Percentiles rank a stretch among this genome's conserved stretches.
Evolutionary conservation across 768 basidiomycete genomes (phyloP).

Genomic region (Suillus brevipes): DNA sequence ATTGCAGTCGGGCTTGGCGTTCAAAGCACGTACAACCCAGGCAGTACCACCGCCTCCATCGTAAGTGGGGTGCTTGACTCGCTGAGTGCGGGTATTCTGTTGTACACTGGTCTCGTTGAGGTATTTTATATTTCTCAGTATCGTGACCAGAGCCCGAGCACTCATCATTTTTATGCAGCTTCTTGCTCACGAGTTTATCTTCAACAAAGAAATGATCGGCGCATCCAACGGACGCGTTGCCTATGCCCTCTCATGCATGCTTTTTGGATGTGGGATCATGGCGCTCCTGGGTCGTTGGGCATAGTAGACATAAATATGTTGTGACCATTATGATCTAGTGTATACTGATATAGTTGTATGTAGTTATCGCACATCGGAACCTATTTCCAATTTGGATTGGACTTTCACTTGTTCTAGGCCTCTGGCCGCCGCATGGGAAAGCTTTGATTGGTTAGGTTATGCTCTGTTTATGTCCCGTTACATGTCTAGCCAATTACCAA

Average conservation of each 20-base stretch:
- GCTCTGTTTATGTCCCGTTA: background rate
- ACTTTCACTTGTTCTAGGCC: background rate
- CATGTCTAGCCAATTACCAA: background rate
- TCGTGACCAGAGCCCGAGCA: background rate
- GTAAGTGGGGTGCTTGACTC: conserved; percentile 87
- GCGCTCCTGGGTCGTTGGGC: conserved; percentile 90
- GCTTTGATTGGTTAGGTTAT: background rate
- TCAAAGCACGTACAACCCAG: conserved; percentile 78
- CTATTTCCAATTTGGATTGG: background rate
- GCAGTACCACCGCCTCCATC: conserved; percentile 70
- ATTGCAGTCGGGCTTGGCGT: conserved; percentile 84
- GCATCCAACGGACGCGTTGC: conserved; percentile 61
- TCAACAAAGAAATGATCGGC: conserved; percentile 84
- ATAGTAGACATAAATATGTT: conserved; percentile 33
- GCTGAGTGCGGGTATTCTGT: conserved; percentile 81
- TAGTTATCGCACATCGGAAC: background rate
- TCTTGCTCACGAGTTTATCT: conserved; percentile 92
- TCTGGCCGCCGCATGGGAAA: too few relatives aligned
- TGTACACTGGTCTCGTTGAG: conserved; percentile 88
- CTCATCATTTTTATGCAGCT: conserved; percentile 46
- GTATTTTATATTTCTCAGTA: conserved; percentile 35
- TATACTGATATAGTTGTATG: background rate
- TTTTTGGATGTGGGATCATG: conserved; percentile 87
- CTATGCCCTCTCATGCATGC: conserved; percentile 76
- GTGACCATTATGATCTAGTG: background rate